phyloP scores from a whole-genome alignment of 1,139 yeast species.

The Saccharomyces hybrid region DNA sequence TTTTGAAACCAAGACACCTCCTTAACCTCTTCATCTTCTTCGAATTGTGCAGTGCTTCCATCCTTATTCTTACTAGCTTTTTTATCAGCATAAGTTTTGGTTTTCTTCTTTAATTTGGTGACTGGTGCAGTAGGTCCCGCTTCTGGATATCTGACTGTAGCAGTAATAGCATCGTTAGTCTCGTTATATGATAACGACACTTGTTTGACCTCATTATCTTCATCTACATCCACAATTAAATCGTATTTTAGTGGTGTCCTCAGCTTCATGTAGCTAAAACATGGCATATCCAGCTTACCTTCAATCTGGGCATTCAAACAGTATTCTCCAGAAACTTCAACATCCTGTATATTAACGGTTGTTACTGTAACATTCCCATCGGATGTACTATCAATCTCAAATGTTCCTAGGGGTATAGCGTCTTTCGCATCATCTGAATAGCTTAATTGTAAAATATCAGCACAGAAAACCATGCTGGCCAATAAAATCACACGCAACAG shows the following conservation, averaged over 20 bases:
- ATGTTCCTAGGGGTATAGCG: background rate
- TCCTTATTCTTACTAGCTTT: constrained; percentile 15
- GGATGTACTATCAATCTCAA: background rate
- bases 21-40: constrained; percentile 16
- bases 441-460: background rate
- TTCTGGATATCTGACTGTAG: constrained; percentile 12
- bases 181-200: constrained; percentile 14
- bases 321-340: background rate
- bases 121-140: constrained; percentile 21
- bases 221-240: constrained; percentile 10
- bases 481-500: background rate
- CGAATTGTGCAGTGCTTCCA: constrained; percentile 17
- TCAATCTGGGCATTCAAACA: constrained; percentile 1
- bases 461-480: background rate
- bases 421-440: background rate
- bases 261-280: constrained; percentile 4
- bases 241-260: constrained; percentile 1
- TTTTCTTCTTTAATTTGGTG: constrained; percentile 22
- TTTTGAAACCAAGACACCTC: constrained; percentile 23
- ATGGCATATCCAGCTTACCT: background rate
- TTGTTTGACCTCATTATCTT: constrained; percentile 6
- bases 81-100: constrained; percentile 29
- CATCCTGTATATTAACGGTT: background rate
- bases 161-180: constrained; percentile 12
- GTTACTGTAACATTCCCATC: background rate